Evolutionary conservation across 805 yeast genomes (phyloP), one percentile per base, ranked within the genome.

Genomic region (Wickerhamomyces alni): DNA sequence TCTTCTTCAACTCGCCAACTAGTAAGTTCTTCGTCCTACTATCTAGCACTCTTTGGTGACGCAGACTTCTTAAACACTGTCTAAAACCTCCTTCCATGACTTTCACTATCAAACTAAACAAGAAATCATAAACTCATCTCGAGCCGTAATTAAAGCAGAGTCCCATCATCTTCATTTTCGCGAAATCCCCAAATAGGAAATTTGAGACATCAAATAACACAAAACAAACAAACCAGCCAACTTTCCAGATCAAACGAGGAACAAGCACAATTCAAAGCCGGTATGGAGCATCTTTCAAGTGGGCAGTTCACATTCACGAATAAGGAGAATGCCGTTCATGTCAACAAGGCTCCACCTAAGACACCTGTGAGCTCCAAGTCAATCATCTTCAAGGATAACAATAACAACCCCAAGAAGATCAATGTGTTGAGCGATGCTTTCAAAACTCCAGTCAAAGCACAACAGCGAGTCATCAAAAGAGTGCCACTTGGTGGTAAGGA

Each of bases 401-500:
- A 29, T 17, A 36, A 27, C 9, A 27, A 35, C 6, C 11, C 7
- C 8, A 25, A 30, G 5, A 37, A 35, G n/a, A 12, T 28, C 11
- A 29, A 37, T 11, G 36, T 37, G 3, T 5, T 31, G 26, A 32
- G 34, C 18, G 45, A 39, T 7, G 32, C 15, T 9, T 40, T 47
- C 35, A 48, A 38, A 24, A 45, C 51, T 2, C 49, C 51, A 2
- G 18, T 17, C 11, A 40, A 25, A 4, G 10, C 29, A 3, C 36
- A 30, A 6, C 33, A 32, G 15, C 34, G 30, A 9, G 31, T 16
- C 8, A 34, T 17, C n/a, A 49, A 46, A 35, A 46, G 59, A 36
- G 38, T 54, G 0, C 59, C 59, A 1, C 43, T 54, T 32, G 59
- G 57, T 12, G 56, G 56, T n/a, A 54, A 54, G 25, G 54, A 51